phyloP scores from a whole-genome alignment of 441 rosid genomes.

The Gossypium lobatum region DNA sequence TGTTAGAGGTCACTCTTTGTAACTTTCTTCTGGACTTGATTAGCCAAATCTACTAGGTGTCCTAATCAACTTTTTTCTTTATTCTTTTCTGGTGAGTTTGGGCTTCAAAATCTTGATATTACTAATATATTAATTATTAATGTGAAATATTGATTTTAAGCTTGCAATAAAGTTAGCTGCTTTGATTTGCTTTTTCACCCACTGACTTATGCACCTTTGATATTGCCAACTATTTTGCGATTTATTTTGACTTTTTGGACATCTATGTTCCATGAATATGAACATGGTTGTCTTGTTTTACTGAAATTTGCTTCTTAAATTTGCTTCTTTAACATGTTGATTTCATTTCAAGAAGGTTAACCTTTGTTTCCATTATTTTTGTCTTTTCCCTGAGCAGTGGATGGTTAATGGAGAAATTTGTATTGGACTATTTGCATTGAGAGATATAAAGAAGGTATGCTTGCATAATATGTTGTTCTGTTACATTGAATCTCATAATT shows the following conservation, averaged over 20 bases:
- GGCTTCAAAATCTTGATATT: background rate
- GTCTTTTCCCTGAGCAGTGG: constrained; percentile 60
- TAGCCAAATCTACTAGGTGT: background rate
- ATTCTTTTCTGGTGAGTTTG: background rate
- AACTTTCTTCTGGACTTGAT: constrained; percentile 3
- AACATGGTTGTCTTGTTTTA: constrained; percentile 4
- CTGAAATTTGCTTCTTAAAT: constrained; percentile 4
- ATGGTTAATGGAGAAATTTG: constrained; percentile 99
- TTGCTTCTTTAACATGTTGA: background rate
- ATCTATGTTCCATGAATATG: background rate
- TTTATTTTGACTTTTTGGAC: background rate
- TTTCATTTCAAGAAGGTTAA: constrained; percentile 1
- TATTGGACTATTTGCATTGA: constrained; percentile 86
- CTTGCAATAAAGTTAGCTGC: background rate
- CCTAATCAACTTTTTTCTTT: background rate
- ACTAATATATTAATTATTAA: background rate
- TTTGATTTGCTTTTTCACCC: background rate
- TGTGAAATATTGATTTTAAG: background rate
- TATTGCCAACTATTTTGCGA: background rate
- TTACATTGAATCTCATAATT: background rate
- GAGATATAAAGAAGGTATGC: constrained; percentile 81
- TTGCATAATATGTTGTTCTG: constrained; percentile 2
- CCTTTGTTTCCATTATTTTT: constrained; percentile 2
- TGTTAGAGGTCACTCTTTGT: background rate
- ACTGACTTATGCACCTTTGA: background rate